Evolutionary conservation across 2,329 filamentous ascomycete genomes (phyloP).

Genomic region (Malbranchea zuffiana): DNA sequence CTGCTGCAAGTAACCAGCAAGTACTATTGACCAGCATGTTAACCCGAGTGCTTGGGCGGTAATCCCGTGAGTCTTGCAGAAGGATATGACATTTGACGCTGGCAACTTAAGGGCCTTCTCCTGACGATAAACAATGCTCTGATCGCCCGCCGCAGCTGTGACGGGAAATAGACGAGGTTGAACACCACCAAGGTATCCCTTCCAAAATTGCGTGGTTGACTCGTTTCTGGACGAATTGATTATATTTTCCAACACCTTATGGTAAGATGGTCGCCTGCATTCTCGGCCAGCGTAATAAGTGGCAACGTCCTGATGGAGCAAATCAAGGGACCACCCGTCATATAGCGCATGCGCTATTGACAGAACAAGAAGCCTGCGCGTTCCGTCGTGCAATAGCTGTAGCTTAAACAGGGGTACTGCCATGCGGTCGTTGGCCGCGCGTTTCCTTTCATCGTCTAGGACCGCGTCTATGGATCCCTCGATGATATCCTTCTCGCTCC

Average conservation of each 20-base stretch:
- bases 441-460: constrained; percentile 14
- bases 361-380: constrained; percentile 42
- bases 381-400: constrained; percentile 26
- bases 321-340: constrained; percentile 70
- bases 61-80: constrained; percentile 57
- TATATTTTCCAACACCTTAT: constrained; percentile 46
- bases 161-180: constrained; percentile 32
- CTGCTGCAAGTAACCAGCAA: constrained; percentile 51
- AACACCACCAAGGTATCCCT: constrained; percentile 50
- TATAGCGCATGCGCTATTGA: constrained; percentile 82
- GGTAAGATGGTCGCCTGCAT: constrained; percentile 38
- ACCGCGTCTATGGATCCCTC: constrained; percentile 18
- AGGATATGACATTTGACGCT: constrained; percentile 37
- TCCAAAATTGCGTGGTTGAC: constrained; percentile 55
- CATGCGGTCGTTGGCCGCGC: constrained; percentile 12
- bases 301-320: constrained; percentile 61
- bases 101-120: constrained; percentile 24
- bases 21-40: constrained; percentile 60
- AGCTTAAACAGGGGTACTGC: constrained; percentile 27
- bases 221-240: constrained; percentile 38
- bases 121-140: constrained; percentile 20
- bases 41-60: constrained; percentile 68
- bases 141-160: constrained; percentile 14
- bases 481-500: constrained; percentile 21
- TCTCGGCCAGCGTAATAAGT: constrained; percentile 48